Base-by-base conservation (phyloP, 805 yeast species). In the Yamadazyma insecticola region DNA sequence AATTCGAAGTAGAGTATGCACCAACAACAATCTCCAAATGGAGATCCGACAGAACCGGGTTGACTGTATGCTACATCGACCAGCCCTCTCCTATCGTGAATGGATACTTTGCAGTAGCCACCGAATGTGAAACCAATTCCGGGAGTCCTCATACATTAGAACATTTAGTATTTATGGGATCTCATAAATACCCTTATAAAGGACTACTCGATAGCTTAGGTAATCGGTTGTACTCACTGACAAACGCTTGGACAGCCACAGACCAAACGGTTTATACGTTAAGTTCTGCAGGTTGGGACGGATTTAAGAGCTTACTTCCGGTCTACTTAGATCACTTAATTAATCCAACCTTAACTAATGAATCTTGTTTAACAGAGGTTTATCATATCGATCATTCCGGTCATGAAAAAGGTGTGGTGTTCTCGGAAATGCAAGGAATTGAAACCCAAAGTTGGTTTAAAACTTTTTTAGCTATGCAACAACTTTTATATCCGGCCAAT, bases 101-200 rank as follows among this genome's bases (percentile, higher is more conserved):
- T 48, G 98, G 97, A n/a, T 83, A 82, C 51, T 87, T 92, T 56
- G 94, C 96, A 1, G 95, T 92, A 3, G 96, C 95, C 12, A 88
- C 97, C 1, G 97, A 92, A 54, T 85, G 86, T 30, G 63, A 70
- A 14, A 78, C 87, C 50, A 92, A 89, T 53, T 75, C 88, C 15
- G 98, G 98, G 6, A 76, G 85, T 41, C 98, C 98, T 1, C 98
- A 92, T 50, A 92, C 98, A 2, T 59, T 92, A 31, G 98, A 92
- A 59, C 98, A 92, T 60, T 66, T 92, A 55, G 72, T 90, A 22
- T 92, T 92, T 55, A 85, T 88, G 95, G 98, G 98, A 1, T 85
- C 96, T 2, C 67, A 80, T 41, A 77, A 79, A 36, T 85, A 78
- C 47, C 97, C 97, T 0, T 90, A 81, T 56, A 90, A 90, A 56